Base-by-base conservation (phyloP, 805 yeast genomes). In the Starmerella roubikii region DNA sequence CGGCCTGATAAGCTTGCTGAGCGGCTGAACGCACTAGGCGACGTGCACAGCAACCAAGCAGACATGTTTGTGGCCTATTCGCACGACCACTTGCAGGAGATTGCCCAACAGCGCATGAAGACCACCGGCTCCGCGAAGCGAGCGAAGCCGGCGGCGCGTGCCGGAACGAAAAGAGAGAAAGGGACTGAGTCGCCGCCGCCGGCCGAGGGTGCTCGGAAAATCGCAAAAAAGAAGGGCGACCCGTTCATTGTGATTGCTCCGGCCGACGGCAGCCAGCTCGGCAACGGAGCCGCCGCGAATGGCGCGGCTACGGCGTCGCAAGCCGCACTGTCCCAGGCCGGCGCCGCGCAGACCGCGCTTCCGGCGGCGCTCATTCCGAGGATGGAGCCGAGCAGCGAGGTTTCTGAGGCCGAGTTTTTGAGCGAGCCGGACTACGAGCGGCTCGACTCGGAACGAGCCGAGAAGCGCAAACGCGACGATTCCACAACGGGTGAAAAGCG, bases 221-320 rank as follows among this genome's bases (percentile, higher is more conserved):
- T 9, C 31, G 16, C 16, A 7, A 29, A 29, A 16, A 6, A 4
- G 18, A 36, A 38, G 30, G 22, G 18, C 29, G 38, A 25, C 8
- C 35, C 35, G 28, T 39, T 29, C n/a, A 42, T 42, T 29, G 40
- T 41, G 16, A 42, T 42, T 17, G 42, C 46, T 11, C 46, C 46
- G 6, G 46, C 46, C 23, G 24, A 33, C 22, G 24, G 11, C 28
- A 12, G 12, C 34, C 34, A 32, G 32, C 37, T 12, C 9, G 26
- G 26, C 11, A 9, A 12, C 11, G 26, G 11, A 12, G 8, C 34
- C 18, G 32, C 25, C 21, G 16, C 21, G 28, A 26, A 31, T 23
- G 30, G 40, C 16, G 21, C 23, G 16, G 17, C 28, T 4, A 11
- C 10, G 15, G 22, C 21, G 25, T 20, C 13, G 15, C 17, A 15